Evolutionary conservation across 108 stramenopile genomes (phyloP).

Genomic region (Cafeteria roenbergensis): DNA sequence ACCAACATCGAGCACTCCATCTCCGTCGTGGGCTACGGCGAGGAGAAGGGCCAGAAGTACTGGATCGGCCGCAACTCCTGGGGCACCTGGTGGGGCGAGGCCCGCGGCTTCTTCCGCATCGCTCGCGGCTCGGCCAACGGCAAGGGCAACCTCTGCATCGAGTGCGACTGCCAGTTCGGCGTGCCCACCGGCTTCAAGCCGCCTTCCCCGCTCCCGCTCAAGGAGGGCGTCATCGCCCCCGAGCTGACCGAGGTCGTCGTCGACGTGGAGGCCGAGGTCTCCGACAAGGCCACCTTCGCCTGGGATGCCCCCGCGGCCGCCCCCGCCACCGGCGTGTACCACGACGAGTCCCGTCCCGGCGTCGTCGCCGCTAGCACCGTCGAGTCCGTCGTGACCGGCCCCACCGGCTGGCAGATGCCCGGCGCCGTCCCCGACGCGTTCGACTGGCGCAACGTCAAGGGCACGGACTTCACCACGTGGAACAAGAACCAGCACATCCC

Average conservation of each 20-base stretch:
- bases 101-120: slow-evolving; percentile 23
- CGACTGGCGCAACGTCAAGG: slow-evolving; percentile 59
- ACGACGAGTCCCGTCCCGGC: no score
- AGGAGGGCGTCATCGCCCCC: no score
- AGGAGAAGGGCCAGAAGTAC: slow-evolving; percentile 18
- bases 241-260: no score
- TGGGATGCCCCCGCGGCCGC: no score
- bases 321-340: no score
- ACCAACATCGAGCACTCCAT: slow-evolving; percentile 20
- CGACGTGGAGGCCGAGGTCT: no score
- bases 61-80: slow-evolving; percentile 34
- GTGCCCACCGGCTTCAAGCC: background rate
- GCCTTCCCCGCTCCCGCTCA: no score
- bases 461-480: slow-evolving; percentile 53
- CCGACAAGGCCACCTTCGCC: no score
- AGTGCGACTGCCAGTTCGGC: background rate
- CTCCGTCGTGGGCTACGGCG: slow-evolving; percentile 25
- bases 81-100: slow-evolving; percentile 27
- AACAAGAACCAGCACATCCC: slow-evolving; percentile 79
- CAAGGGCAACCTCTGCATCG: background rate
- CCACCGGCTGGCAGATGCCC: slow-evolving; percentile 14
- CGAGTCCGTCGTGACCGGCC: background rate
- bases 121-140: no score
- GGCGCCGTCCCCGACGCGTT: slow-evolving; percentile 52
- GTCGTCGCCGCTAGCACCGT: no score